These are phyloP conservation scores for Chaetomium cochliodes DNA, from an alignment of 495 filamentous ascomycete species.

Conservation along the genomic window DNA sequence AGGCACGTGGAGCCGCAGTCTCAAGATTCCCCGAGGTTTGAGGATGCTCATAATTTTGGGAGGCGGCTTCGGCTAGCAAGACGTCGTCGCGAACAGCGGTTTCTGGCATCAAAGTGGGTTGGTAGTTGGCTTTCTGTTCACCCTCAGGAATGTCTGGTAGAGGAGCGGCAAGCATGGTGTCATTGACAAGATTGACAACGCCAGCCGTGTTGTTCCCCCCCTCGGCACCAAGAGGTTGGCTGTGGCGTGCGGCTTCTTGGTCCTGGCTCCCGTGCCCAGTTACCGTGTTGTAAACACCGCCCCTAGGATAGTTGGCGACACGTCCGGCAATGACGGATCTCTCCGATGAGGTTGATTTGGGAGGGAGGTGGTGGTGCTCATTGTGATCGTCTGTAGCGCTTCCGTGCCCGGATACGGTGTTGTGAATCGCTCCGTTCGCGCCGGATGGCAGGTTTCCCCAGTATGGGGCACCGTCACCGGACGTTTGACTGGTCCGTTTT, in stretches of 20 bases:
- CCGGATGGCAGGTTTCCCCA: slow-evolving; percentile 44
- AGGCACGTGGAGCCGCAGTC: slow-evolving; percentile 4
- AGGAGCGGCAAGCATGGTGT: slow-evolving; percentile 17
- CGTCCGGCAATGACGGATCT: slow-evolving; percentile 28
- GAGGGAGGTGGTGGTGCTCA: slow-evolving; percentile 33
- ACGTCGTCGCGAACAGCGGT: slow-evolving; percentile 17
- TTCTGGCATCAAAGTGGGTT: slow-evolving; percentile 11
- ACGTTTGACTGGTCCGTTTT: not conserved
- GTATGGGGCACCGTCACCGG: slow-evolving; percentile 30
- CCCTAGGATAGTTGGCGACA: slow-evolving; percentile 22
- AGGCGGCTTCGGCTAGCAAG: slow-evolving; percentile 8
- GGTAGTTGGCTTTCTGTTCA: not conserved
- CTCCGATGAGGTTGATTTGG: slow-evolving; percentile 20
- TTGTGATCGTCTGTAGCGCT: slow-evolving; percentile 38
- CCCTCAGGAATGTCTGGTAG: slow-evolving; percentile 23
- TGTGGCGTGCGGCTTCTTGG: slow-evolving; percentile 27
- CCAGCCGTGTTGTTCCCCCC: not conserved
- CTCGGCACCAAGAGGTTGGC: slow-evolving; percentile 17
- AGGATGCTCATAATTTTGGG: not conserved
- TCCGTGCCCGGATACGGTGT: slow-evolving; percentile 45
- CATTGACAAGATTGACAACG: not conserved
- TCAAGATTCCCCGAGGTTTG: not conserved
- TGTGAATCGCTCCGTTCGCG: slow-evolving; percentile 38
- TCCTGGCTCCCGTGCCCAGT: slow-evolving; percentile 32
- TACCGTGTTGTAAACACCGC: slow-evolving; percentile 34